phyloP scores from a whole-genome alignment of 495 filamentous ascomycete genomes.

The Penicillium angulare region DNA sequence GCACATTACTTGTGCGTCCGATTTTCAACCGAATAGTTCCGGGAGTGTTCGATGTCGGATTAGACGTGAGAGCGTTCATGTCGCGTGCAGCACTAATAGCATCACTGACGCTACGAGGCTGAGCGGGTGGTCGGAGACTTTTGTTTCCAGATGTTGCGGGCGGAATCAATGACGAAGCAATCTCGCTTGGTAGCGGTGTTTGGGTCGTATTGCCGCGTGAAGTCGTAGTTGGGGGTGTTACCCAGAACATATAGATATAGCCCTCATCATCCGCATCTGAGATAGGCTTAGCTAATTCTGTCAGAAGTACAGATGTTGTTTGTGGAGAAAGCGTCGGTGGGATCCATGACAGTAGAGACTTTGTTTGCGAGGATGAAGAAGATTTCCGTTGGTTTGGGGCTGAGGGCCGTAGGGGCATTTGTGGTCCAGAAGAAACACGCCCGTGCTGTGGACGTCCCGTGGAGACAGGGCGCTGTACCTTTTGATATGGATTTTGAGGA shows the following conservation, averaged over 20 bases:
- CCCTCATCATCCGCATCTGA: constrained; percentile 77
- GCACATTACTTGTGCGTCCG: constrained; percentile 86
- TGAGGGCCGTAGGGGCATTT: constrained; percentile 12
- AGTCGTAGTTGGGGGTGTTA: constrained; percentile 55
- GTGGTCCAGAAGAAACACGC: constrained; percentile 5
- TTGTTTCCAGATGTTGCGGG: constrained; percentile 20
- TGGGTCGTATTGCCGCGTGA: constrained; percentile 20
- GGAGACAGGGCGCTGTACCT: not conserved
- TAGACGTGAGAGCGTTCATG: constrained; percentile 44
- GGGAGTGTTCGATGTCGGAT: constrained; percentile 24
- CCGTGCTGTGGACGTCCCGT: constrained; percentile 7
- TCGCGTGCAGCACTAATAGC: constrained; percentile 55
- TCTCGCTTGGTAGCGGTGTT: constrained; percentile 51
- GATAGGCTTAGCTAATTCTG: constrained; percentile 81
- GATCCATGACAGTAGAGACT: constrained; percentile 60
- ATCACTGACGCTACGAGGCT: constrained; percentile 60
- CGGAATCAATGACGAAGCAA: constrained; percentile 59
- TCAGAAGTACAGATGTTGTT: constrained; percentile 62
- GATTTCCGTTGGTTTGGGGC: constrained; percentile 12
- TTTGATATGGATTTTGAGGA: constrained; percentile 11
- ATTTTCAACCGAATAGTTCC: constrained; percentile 82
- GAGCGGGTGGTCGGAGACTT: constrained; percentile 31
- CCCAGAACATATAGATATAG: constrained; percentile 98
- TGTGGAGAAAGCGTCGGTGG: constrained; percentile 60
- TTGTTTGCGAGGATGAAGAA: constrained; percentile 44